These are phyloP conservation scores for Candida endomychidarum DNA, from an alignment of 805 yeast genomes.

Conservation along the genomic window DNA sequence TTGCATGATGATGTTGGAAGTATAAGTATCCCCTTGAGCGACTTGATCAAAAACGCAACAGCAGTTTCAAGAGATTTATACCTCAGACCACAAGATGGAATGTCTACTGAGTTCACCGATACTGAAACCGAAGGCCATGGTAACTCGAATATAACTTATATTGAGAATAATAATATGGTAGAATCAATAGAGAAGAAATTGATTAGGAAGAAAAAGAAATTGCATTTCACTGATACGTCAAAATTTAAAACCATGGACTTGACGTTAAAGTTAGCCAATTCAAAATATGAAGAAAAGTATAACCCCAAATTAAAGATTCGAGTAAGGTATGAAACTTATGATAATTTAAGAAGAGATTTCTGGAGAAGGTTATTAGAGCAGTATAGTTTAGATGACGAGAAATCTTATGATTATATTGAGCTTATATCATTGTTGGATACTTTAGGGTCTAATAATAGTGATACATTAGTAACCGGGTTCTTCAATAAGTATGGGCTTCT, in stretches of 20 bases:
- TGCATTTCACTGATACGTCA: conserved; percentile 39
- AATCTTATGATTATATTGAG: conserved; percentile 56
- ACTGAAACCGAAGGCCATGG: conserved; percentile 9
- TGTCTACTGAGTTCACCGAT: conserved; percentile 14
- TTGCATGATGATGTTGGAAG: conserved; percentile 81
- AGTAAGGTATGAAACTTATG: conserved; percentile 68
- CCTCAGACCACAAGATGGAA: conserved; percentile 6
- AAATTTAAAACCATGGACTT: conserved; percentile 44
- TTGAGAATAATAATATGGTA: conserved; percentile 32
- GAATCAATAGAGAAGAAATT: conserved; percentile 20
- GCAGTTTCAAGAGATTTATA: conserved; percentile 16
- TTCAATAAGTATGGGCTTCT: conserved; percentile 46
- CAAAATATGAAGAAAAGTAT: conserved; percentile 36
- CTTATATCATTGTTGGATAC: conserved; percentile 63
- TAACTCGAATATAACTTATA: conserved; percentile 13
- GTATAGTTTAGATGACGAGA: conserved; percentile 45
- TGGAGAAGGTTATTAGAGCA: conserved; percentile 65
- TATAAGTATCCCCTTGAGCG: conserved; percentile 54
- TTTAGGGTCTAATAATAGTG: conserved; percentile 52
- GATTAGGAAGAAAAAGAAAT: conserved; percentile 20
- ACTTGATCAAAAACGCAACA: conserved; percentile 42
- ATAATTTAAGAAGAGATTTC: conserved; percentile 59
- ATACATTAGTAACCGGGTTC: conserved; percentile 54
- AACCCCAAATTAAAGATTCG: conserved; percentile 58
- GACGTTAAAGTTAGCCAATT: conserved; percentile 29